Evolutionary conservation across 2,329 filamentous ascomycete genomes (phyloP), one percentile per base, ranked within the genome.

Genomic region (Colletotrichum lini): DNA sequence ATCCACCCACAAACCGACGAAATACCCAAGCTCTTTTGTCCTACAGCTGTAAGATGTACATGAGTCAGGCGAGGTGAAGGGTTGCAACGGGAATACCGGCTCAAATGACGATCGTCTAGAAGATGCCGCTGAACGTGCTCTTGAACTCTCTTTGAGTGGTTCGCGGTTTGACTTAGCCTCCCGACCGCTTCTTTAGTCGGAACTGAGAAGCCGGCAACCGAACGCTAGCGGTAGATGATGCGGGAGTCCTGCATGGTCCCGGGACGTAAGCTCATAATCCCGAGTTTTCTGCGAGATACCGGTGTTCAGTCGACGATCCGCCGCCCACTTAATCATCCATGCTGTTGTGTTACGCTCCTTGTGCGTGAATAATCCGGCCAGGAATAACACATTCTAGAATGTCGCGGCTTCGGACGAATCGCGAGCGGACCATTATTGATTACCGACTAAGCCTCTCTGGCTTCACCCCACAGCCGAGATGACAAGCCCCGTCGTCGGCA

Each of bases 231-330:
- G n/a, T 6, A 18, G 2, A 50, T 4, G 21, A 50, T 15, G 44
- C 45, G 5, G 26, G 26, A 61, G 58, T 30, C 3, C 23, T 40
- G 45, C n/a, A 16, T n/a, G 18, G 2, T 13, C 7, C 23, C 9
- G 26, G 9, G 38, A 18, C 23, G 15, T 12, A 38, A 62, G 64
- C 50, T 23, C 30, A 13, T 56, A 52, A 67, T 67, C 50, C 64
- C 64, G 67, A 70, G 56, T 10, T 40, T 44, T 67, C 50, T 61
- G 67, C 64, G 64, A 70, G 21, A 70, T 40, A n/a, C 44, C 67
- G 67, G 16, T 30, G 30, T 35, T 62, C 35, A 49, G 12, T 23
- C 21, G 2, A 21, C 35, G 60, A 9, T 44, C 50, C 23, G 35
- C 42, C 18, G 35, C 44, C n/a, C 42, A 23, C 54, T 30, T 44